These are phyloP conservation scores for Pezicula carpinea DNA, from an alignment of 2,329 filamentous ascomycete genomes.

Conservation along the genomic window DNA sequence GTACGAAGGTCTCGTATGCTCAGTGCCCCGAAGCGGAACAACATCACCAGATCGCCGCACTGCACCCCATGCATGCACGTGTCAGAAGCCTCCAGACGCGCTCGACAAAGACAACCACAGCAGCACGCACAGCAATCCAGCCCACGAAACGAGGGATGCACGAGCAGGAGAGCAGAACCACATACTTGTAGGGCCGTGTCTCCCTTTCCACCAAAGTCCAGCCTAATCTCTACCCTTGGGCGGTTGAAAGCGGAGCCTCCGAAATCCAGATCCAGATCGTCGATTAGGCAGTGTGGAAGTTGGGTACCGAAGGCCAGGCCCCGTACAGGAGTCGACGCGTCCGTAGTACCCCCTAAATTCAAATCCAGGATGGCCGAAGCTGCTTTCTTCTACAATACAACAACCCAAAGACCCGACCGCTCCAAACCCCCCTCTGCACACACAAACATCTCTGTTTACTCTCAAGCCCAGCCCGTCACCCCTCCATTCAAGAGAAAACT, in stretches of 20 bases:
- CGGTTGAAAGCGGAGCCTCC: not conserved
- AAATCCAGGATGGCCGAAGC: slow-evolving; percentile 19
- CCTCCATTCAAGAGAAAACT: slow-evolving; percentile 10
- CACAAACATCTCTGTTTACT: slow-evolving; percentile 16
- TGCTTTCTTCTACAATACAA: slow-evolving; percentile 21
- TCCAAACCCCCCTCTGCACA: slow-evolving; percentile 18
- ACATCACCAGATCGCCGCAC: not conserved
- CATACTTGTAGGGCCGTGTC: too few species aligned
- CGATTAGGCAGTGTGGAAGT: not conserved
- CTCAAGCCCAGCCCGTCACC: slow-evolving; percentile 17
- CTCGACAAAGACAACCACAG: not conserved
- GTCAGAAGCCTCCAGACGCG: not conserved
- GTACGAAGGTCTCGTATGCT: too few species aligned
- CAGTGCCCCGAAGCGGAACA: not conserved
- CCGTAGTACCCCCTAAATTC: not conserved
- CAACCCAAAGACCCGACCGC: slow-evolving; percentile 16
- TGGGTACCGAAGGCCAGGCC: not conserved
- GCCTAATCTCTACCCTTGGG: not conserved
- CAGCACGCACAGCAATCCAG: not conserved
- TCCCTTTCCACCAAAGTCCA: not conserved
- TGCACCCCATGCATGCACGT: slow-evolving; percentile 1
- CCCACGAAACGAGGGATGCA: not conserved
- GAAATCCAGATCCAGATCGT: not conserved
- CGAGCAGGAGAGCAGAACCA: not conserved
- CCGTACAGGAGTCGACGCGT: not conserved